Percentiles rank a stretch among this genome's conserved stretches.
Conservation (phyloP, 495 filamentous ascomycete genomes). For the Astrothelium subdiscretum region DNA sequence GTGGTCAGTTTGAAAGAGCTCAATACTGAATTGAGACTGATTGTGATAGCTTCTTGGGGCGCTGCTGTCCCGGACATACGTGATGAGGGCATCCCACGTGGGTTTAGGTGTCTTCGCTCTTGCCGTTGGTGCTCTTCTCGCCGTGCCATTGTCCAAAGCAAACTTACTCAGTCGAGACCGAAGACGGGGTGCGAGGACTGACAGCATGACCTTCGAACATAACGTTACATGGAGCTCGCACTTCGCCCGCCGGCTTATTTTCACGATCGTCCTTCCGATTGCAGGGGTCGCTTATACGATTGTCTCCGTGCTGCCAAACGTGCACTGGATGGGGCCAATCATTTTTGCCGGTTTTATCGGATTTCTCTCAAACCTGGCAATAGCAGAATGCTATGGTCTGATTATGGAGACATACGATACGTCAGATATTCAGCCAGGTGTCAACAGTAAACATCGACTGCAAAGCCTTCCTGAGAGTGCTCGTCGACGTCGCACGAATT, state of each 20-base stretch:
- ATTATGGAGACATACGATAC: conserved; percentile 75
- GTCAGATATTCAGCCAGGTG: conserved; percentile 54
- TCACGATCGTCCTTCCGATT: conserved; percentile 51
- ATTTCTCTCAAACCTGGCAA: conserved; percentile 57
- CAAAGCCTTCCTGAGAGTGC: conserved; percentile 35
- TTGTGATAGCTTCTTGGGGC: conserved; percentile 50
- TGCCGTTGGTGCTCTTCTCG: conserved; percentile 52
- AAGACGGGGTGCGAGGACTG: conserved; percentile 39
- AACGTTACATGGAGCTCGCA: conserved; percentile 55
- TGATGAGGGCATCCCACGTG: conserved; percentile 46
- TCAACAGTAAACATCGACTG: conserved; percentile 43
- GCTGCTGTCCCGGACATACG: conserved; percentile 52
- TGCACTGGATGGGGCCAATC: conserved; percentile 50
- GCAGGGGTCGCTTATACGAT: conserved; percentile 54
- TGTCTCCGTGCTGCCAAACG: conserved; percentile 44
- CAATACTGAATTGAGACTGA: conserved; percentile 4
- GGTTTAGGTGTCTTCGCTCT: conserved; percentile 51
- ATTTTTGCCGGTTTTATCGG: conserved; percentile 54
- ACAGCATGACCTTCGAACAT: conserved; percentile 42
- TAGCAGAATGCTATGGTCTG: conserved; percentile 63
- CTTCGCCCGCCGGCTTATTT: conserved; percentile 52
- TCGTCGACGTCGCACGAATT: conserved; percentile 47
- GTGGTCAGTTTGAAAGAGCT: conserved; percentile 29
- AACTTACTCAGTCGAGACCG: conserved; percentile 52
- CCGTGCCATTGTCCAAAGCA: conserved; percentile 60